phyloP scores from a whole-genome alignment of 2,329 filamentous ascomycete species.

The Talaromyces sp. region DNA sequence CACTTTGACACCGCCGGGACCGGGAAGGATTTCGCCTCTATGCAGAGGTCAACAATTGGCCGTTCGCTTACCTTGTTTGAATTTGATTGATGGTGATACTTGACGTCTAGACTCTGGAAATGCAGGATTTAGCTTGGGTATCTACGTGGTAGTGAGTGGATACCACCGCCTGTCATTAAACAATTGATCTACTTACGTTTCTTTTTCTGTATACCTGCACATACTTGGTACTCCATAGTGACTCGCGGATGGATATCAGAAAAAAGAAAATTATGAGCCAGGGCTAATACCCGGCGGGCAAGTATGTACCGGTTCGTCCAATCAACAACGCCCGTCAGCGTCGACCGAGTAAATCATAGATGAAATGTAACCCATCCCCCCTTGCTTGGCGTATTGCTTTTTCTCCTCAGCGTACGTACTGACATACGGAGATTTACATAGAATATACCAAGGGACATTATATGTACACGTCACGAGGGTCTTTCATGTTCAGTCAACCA shows the following conservation, averaged over 20 bases:
- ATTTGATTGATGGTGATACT: not conserved
- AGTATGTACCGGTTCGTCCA: not conserved
- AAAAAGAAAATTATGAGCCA: not conserved
- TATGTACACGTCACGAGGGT: constrained; percentile 12
- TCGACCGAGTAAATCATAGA: not conserved
- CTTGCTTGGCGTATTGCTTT: constrained; percentile 10
- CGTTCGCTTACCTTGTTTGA: not conserved
- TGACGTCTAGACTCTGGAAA: not conserved
- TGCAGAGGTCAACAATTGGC: not conserved
- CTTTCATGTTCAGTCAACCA: not conserved
- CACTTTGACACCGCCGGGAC: not conserved
- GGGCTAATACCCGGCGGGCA: not conserved
- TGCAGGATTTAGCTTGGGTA: not conserved
- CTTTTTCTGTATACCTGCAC: not conserved
- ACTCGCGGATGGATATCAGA: not conserved
- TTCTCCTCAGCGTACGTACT: not conserved
- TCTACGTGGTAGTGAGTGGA: not conserved
- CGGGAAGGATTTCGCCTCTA: not conserved
- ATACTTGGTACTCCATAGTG: not conserved
- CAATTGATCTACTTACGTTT: not conserved
- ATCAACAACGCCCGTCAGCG: not conserved
- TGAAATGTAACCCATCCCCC: constrained; percentile 6
- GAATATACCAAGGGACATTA: not conserved
- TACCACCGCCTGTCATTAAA: not conserved
- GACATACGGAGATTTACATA: not conserved